Evolutionary conservation across 2,329 filamentous ascomycete genomes (phyloP).

Genomic region (Penicillium concentricum): DNA sequence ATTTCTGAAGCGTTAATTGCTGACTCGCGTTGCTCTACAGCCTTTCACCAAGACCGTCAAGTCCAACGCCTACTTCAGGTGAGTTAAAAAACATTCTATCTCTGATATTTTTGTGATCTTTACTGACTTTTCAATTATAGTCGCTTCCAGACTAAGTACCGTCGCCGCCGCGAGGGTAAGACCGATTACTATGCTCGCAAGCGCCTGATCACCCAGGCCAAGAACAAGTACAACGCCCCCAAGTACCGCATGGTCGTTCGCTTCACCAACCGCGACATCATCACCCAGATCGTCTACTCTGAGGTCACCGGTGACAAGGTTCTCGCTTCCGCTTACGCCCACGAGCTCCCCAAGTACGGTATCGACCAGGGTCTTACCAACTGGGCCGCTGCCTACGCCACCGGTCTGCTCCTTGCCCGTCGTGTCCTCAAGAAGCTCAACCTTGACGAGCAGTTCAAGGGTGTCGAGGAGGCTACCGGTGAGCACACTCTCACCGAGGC

Average conservation of each 20-base stretch:
- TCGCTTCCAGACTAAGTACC: constrained; percentile 99
- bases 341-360: constrained; percentile 97
- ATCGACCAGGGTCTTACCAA: constrained; percentile 99
- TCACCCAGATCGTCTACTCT: constrained; percentile 93
- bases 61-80: constrained; percentile 99
- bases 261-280: constrained; percentile 99
- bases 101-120: background rate
- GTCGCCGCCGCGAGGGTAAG: constrained; percentile 92
- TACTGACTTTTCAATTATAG: constrained; percentile 49
- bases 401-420: constrained; percentile 94
- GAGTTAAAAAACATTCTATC: constrained; percentile 46
- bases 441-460: constrained; percentile 86
- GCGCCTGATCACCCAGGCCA: constrained; percentile 99
- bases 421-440: constrained; percentile 96
- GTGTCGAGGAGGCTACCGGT: constrained; percentile 95
- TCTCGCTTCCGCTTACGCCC: constrained; percentile 85
- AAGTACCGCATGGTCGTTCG: constrained; percentile 99
- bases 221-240: constrained; percentile 99
- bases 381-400: constrained; percentile 97
- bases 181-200: constrained; percentile 99
- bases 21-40: constrained; percentile 78
- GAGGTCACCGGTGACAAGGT: constrained; percentile 99
- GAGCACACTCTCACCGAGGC: constrained; percentile 97
- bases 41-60: constrained; percentile 92
- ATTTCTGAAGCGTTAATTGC: constrained; percentile 99